These are phyloP conservation scores for Epichloe bromicola DNA, from an alignment of 2,329 filamentous ascomycete genomes.

Conservation along the genomic window DNA sequence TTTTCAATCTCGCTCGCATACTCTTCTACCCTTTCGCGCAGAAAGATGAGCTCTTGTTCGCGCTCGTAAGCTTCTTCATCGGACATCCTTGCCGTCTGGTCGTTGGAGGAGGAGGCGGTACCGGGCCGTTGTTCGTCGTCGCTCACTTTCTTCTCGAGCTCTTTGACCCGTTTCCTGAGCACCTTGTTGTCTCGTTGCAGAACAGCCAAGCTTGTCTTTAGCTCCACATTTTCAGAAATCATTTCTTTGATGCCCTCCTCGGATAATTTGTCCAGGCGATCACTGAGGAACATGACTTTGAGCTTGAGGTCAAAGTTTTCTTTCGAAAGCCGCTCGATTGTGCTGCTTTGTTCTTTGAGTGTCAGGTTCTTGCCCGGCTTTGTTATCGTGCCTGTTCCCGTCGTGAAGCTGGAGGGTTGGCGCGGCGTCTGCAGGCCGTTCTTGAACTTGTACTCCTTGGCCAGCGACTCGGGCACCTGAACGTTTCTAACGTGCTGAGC, in stretches of 20 bases:
- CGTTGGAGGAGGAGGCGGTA: constrained; percentile 49
- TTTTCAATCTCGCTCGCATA: constrained; percentile 76
- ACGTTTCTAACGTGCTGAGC: constrained; percentile 81
- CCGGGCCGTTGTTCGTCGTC: constrained; percentile 50
- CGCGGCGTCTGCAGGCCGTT: constrained; percentile 49
- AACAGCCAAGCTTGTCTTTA: constrained; percentile 80
- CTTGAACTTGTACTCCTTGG: constrained; percentile 72
- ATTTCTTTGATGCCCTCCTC: constrained; percentile 96
- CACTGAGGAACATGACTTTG: constrained; percentile 93
- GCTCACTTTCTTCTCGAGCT: constrained; percentile 69
- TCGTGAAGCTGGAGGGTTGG: constrained; percentile 31
- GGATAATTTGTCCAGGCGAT: constrained; percentile 82
- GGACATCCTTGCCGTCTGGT: constrained; percentile 40
- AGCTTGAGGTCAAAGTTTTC: constrained; percentile 97
- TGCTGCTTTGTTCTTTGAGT: constrained; percentile 92
- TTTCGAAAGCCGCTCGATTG: constrained; percentile 89
- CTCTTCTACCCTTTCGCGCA: constrained; percentile 75
- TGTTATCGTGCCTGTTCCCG: constrained; percentile 29
- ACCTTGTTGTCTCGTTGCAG: constrained; percentile 84
- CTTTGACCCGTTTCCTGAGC: constrained; percentile 66
- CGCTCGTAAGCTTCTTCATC: constrained; percentile 53
- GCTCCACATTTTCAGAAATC: constrained; percentile 92
- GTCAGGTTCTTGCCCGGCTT: constrained; percentile 62
- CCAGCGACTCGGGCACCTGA: constrained; percentile 78
- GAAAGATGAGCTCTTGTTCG: constrained; percentile 74